Conservation (phyloP, 2,329 filamentous ascomycete species). For the Fusarium veterinarium region DNA sequence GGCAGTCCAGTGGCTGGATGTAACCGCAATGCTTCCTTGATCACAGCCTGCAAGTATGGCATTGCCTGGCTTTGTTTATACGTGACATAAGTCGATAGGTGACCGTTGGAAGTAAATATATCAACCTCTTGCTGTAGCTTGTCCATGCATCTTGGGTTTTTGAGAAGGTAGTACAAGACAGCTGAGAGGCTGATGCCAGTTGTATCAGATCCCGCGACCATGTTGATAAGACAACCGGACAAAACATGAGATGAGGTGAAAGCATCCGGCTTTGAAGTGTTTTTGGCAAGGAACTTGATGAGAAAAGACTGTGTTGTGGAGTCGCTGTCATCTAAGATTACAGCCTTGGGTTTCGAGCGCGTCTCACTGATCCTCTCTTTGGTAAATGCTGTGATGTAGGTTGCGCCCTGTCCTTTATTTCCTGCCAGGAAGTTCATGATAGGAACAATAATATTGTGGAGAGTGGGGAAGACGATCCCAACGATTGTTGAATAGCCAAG, state of each 20-base stretch:
- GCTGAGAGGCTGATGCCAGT: background rate
- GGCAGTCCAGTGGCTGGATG: constrained; percentile 30
- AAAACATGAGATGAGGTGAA: background rate
- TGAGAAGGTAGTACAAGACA: background rate
- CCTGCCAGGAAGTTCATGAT: constrained; percentile 40
- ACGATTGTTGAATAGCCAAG: constrained; percentile 42
- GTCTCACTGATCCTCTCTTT: background rate
- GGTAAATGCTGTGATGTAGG: constrained; percentile 31
- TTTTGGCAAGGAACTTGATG: background rate
- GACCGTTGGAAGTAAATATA: rapidly evolving
- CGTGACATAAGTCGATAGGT: background rate
- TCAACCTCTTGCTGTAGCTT: background rate
- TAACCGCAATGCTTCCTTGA: constrained; percentile 37
- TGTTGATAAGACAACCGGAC: background rate
- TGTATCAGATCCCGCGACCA: background rate
- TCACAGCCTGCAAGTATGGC: constrained; percentile 26
- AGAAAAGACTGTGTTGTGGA: background rate
- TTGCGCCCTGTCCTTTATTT: constrained; percentile 24
- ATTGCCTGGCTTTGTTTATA: background rate
- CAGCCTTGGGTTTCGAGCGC: background rate
- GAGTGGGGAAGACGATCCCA: constrained; percentile 35
- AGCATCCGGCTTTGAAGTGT: background rate
- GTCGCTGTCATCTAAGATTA: background rate
- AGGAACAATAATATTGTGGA: constrained; percentile 29
- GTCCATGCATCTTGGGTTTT: background rate